Evolutionary conservation across 805 yeast species (phyloP), one percentile per base, ranked within the genome.

Genomic region (Starmerella sp.): DNA sequence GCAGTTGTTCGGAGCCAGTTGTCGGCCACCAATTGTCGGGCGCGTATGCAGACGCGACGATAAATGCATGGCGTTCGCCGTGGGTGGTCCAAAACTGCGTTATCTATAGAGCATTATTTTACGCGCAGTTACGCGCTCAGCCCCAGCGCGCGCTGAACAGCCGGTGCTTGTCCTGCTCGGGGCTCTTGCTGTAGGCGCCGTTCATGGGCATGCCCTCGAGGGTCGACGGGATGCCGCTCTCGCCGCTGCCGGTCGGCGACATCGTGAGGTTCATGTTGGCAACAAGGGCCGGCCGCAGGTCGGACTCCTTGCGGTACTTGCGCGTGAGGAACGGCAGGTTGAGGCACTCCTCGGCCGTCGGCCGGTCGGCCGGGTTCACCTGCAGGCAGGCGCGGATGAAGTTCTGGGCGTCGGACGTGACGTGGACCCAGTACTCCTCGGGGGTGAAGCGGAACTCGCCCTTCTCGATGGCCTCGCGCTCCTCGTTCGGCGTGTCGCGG

Each of bases 401-500:
- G 57, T 78, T 78, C 66, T 77, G 77, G 44, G 85, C 84, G n/a
- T 71, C 70, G 3, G 65, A 63, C 15, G 81, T 73, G 28, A 80
- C 75, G 52, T 74, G 73, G 30, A 65, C 67, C 82, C 84, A 77
- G 63, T 78, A 75, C 58, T 75, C 77, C 5, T 73, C 76, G n/a
- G 86, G 85, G 56, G 80, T 84, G 59, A 80, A 80, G 54, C 72
- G 70, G 62, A 73, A 82, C 56, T 83, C 84, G n/a, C 76, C 80
- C 13, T 65, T 71, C 28, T 64, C 55, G n/a, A 84, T 83, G 37
- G 86, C 85, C 42, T 79, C 75, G 61, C 76, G 73, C 11, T 88
- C 86, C 63, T 84, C 89, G 1, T 75, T 76, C 41, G 82, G 82
- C 6, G 80, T 76, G 51, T 83, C 89, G 59, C 89, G 79, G 62